These are phyloP conservation scores for Leptodermis oblonga DNA, from an alignment of 257 asterid genomes.

Conservation along the genomic window DNA sequence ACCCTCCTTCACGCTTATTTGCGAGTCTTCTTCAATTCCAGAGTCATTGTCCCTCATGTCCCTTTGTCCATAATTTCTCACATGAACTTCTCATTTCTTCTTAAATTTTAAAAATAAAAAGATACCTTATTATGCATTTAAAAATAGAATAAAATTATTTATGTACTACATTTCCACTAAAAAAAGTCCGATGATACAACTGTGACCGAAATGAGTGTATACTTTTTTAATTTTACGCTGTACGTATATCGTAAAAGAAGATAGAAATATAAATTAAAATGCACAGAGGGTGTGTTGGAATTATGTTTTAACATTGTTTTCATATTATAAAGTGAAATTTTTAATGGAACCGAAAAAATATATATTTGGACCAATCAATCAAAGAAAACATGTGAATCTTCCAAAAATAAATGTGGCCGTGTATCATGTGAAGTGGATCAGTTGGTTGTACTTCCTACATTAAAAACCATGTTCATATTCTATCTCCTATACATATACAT, in stretches of 20 bases:
- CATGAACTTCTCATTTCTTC: too few species aligned
- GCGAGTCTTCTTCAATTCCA: slow-evolving; percentile 19
- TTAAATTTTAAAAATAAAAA: too few species aligned
- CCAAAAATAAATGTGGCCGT: slow-evolving; percentile 30
- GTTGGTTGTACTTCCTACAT: slow-evolving; percentile 38
- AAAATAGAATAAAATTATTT: neutral
- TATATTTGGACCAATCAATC: slow-evolving; percentile 22
- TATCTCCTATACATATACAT: neutral
- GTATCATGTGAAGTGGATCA: slow-evolving; percentile 74
- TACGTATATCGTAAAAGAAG: too few species aligned
- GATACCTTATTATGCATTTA: neutral
- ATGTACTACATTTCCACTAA: too few species aligned
- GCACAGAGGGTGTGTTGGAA: too few species aligned
- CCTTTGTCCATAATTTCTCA: neutral
- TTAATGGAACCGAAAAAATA: too few species aligned
- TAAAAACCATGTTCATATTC: slow-evolving; percentile 23
- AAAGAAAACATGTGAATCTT: slow-evolving; percentile 59
- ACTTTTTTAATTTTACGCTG: too few species aligned
- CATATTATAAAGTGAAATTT: neutral
- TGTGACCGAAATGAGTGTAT: too few species aligned
- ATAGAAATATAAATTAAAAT: too few species aligned
- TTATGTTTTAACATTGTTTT: too few species aligned
- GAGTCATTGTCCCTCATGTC: too few species aligned
- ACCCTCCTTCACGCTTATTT: slow-evolving; percentile 28
- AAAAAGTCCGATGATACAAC: too few species aligned